Evolutionary conservation across 2,329 filamentous ascomycete genomes (phyloP).

Genomic region (Pseudocercospora ulei): DNA sequence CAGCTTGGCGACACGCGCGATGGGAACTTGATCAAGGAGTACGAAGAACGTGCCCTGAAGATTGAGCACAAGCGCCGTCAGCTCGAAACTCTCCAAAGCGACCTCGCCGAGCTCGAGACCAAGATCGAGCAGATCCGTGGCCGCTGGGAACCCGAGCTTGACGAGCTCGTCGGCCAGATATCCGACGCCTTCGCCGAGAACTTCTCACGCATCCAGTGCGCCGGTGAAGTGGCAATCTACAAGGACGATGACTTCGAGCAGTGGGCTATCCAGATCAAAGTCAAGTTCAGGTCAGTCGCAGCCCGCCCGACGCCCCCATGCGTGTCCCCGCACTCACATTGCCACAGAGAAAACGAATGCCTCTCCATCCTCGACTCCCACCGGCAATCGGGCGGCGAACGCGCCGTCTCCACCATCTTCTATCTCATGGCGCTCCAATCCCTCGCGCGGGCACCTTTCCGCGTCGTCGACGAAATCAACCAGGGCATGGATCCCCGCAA

Average conservation of each 20-base stretch:
- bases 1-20: slow-evolving; percentile 60
- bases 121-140: slow-evolving; percentile 58
- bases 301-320: too few relatives aligned
- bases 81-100: slow-evolving; percentile 46
- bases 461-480: slow-evolving; percentile 98
- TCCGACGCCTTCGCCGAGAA: slow-evolving; percentile 87
- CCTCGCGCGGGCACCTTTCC: slow-evolving; percentile 87
- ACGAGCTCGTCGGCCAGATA: slow-evolving; percentile 67
- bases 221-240: slow-evolving; percentile 76
- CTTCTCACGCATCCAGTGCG: slow-evolving; percentile 87
- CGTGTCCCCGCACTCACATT: slow-evolving; percentile 14
- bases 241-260: slow-evolving; percentile 85
- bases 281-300: slow-evolving; percentile 71
- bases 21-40: slow-evolving; percentile 64
- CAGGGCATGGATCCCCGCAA: slow-evolving; percentile 99
- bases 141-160: slow-evolving; percentile 75
- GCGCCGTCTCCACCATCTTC: slow-evolving; percentile 94
- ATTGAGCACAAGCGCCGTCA: slow-evolving; percentile 53
- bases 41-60: slow-evolving; percentile 58
- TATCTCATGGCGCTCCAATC: slow-evolving; percentile 97
- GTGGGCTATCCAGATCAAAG: slow-evolving; percentile 88
- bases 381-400: slow-evolving; percentile 90
- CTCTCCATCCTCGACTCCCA: slow-evolving; percentile 81
- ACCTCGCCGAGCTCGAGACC: slow-evolving; percentile 47
- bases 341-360: slow-evolving; percentile 60